phyloP scores from a whole-genome alignment of 225 moss, liverwort and hornwort genomes.

The Pseudisothecium myosuroides region DNA sequence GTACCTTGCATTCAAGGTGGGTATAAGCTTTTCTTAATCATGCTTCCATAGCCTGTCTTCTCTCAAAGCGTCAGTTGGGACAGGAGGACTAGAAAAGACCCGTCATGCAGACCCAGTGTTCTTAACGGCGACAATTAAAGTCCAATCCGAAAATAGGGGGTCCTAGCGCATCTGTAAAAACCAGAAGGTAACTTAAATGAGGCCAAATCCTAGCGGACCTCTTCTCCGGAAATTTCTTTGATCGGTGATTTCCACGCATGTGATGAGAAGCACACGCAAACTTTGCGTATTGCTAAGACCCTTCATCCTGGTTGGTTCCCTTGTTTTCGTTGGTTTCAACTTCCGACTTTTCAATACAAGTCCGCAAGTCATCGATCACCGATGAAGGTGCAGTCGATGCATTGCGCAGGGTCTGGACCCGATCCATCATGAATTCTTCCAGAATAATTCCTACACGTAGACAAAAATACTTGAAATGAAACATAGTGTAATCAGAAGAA shows the following conservation, averaged over 20 bases:
- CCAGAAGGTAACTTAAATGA: background rate
- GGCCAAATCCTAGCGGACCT: background rate
- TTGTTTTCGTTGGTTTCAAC: background rate
- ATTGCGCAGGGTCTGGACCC: conserved; percentile 9
- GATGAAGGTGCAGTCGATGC: background rate
- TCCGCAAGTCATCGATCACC: conserved; percentile 8
- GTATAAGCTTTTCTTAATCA: background rate
- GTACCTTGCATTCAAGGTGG: background rate
- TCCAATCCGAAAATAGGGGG: background rate
- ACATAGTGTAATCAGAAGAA: background rate
- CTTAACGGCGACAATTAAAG: background rate
- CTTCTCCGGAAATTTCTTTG: too few relatives aligned
- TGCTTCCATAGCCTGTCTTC: background rate
- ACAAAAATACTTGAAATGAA: background rate
- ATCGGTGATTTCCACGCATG: too few relatives aligned
- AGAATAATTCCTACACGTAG: conserved; percentile 18
- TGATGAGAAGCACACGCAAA: background rate
- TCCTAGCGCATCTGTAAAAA: background rate
- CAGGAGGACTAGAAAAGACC: too few relatives aligned
- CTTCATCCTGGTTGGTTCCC: background rate
- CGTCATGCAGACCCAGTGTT: too few relatives aligned
- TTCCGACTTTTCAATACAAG: background rate
- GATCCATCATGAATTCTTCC: conserved; percentile 41
- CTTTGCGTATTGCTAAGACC: background rate
- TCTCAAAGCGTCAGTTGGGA: background rate